A percentile compares a stretch with the other conserved stretches of the same genome.
Conservation (phyloP, 2,329 filamentous ascomycete genomes). For the Aspergillus pseudonomiae region DNA sequence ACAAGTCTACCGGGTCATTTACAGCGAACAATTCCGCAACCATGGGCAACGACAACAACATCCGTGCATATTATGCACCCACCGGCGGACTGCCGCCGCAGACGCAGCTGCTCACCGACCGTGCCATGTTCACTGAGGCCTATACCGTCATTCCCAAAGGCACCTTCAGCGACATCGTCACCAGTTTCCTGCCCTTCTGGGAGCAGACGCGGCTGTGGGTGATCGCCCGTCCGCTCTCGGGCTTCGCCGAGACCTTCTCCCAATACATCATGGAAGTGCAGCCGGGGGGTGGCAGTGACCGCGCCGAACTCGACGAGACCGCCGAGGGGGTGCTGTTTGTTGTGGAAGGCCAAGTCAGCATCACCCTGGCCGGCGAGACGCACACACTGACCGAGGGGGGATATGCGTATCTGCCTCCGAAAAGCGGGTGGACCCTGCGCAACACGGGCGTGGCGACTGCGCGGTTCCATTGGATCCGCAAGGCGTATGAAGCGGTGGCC, state of each 20-base stretch:
- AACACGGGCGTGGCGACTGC: constrained; percentile 23
- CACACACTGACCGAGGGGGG: constrained; percentile 28
- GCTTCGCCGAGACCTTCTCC: constrained; percentile 31
- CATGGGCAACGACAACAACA: constrained; percentile 35
- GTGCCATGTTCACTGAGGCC: constrained; percentile 31
- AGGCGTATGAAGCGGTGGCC: constrained; percentile 25
- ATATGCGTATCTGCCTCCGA: constrained; percentile 28
- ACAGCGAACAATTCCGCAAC: not conserved
- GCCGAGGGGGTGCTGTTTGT: constrained; percentile 28
- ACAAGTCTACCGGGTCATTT: no score
- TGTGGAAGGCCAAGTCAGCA: constrained; percentile 26
- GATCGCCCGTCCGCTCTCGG: constrained; percentile 27
- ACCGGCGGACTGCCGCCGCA: constrained; percentile 28
- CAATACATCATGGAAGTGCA: constrained; percentile 32
- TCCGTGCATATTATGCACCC: constrained; percentile 30
- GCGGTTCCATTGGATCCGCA: constrained; percentile 30
- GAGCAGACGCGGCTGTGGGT: constrained; percentile 30
- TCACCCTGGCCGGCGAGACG: constrained; percentile 17
- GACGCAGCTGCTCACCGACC: constrained; percentile 28
- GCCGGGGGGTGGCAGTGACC: constrained; percentile 26
- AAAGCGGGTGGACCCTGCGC: constrained; percentile 27
- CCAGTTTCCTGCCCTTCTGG: constrained; percentile 31
- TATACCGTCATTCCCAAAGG: constrained; percentile 29
- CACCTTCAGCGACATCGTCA: constrained; percentile 28
- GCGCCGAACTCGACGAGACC: constrained; percentile 23